These are phyloP conservation scores for Imleria badia DNA, from an alignment of 768 basidiomycete genomes.

Conservation along the genomic window DNA sequence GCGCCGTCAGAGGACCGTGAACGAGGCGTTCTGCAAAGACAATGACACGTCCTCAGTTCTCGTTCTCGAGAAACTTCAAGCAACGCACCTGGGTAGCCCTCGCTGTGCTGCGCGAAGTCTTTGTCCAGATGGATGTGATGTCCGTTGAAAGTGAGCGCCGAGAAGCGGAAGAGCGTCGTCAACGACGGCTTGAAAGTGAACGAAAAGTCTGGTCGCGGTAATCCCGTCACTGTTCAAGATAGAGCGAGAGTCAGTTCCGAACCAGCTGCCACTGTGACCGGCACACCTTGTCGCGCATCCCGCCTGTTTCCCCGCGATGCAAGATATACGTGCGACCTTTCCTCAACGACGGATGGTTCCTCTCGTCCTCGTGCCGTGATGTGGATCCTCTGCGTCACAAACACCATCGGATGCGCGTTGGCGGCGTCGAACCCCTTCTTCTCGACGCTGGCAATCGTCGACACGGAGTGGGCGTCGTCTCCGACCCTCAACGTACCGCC, in stretches of 20 bases:
- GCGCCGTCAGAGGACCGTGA: slow-evolving; percentile 79
- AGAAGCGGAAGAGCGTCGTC: slow-evolving; percentile 81
- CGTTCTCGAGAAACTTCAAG: not conserved
- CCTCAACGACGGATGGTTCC: slow-evolving; percentile 55
- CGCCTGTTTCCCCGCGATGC: slow-evolving; percentile 31
- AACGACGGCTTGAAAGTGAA: slow-evolving; percentile 66
- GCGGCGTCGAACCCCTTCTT: slow-evolving; percentile 61
- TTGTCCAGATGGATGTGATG: slow-evolving; percentile 84
- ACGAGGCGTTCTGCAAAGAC: slow-evolving; percentile 66
- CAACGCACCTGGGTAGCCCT: slow-evolving; percentile 67
- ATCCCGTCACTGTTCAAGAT: slow-evolving; percentile 42
- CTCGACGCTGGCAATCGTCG: slow-evolving; percentile 49
- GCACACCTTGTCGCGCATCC: slow-evolving; percentile 44
- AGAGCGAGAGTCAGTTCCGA: not conserved
- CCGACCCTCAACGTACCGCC: slow-evolving; percentile 52
- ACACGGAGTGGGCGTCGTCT: slow-evolving; percentile 45
- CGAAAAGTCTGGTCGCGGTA: slow-evolving; percentile 56
- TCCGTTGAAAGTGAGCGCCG: slow-evolving; percentile 83
- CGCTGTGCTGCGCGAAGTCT: slow-evolving; percentile 60
- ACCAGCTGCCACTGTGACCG: not conserved
- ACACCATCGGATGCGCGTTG: slow-evolving; percentile 64
- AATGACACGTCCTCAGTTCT: not conserved
- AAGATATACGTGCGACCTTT: slow-evolving; percentile 71
- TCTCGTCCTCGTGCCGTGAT: slow-evolving; percentile 43
- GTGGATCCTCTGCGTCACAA: slow-evolving; percentile 66